These are phyloP conservation scores for Podospora anserina DNA, from an alignment of 495 filamentous ascomycete species.

Conservation along the genomic window DNA sequence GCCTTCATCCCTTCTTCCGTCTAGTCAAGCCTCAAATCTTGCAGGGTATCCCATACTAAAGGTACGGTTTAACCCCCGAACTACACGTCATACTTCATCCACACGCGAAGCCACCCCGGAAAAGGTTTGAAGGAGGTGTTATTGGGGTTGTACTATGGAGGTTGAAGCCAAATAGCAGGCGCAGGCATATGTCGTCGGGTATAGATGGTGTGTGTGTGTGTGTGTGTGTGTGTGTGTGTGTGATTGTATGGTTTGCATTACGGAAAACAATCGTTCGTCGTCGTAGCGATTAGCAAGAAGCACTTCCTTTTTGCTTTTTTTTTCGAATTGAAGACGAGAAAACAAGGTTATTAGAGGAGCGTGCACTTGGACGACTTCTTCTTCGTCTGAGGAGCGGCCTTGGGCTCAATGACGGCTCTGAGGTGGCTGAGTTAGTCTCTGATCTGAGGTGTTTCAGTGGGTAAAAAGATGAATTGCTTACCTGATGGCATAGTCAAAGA, in stretches of 20 bases:
- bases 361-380: slow-evolving; percentile 63
- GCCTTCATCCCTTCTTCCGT: not conserved
- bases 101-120: not conserved
- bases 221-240: slow-evolving; percentile 13
- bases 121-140: slow-evolving; percentile 2
- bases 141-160: not conserved
- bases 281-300: slow-evolving; percentile 6
- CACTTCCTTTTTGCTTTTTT: not conserved
- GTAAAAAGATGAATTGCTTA: slow-evolving; percentile 35
- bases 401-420: slow-evolving; percentile 81
- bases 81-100: not conserved
- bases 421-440: slow-evolving; percentile 19
- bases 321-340: not conserved
- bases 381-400: slow-evolving; percentile 59
- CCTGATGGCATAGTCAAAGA: slow-evolving; percentile 97
- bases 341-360: slow-evolving; percentile 57
- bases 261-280: slow-evolving; percentile 18
- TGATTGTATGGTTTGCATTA: slow-evolving; percentile 14
- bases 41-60: not conserved
- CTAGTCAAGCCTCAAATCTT: not conserved
- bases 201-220: slow-evolving; percentile 23
- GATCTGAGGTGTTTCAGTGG: not conserved
- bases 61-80: not conserved
- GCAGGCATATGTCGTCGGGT: slow-evolving; percentile 24
- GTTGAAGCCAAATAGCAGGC: slow-evolving; percentile 10